Conservation (phyloP, 257 asterid species). For the Rubia yunnanensis region DNA sequence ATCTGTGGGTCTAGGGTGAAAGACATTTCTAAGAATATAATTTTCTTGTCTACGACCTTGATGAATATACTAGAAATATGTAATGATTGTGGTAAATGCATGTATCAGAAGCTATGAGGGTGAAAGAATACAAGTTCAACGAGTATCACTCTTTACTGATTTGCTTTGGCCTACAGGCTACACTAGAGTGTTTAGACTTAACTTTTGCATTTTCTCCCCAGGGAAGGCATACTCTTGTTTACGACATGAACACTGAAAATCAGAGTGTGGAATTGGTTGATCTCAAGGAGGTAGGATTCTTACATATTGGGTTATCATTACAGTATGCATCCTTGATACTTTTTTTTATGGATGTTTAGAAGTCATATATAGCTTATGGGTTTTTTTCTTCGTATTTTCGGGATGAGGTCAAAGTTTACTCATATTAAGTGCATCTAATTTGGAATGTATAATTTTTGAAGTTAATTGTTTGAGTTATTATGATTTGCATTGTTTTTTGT, state of each 20-base stretch:
- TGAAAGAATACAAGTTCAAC: too few species aligned
- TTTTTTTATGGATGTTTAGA: background rate
- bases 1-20: background rate
- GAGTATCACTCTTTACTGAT: background rate
- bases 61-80: too few species aligned
- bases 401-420: background rate
- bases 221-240: constrained; percentile 91
- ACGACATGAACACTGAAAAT: constrained; percentile 63
- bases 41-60: background rate
- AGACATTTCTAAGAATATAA: background rate
- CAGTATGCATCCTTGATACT: background rate
- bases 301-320: background rate
- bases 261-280: constrained; percentile 80
- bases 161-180: background rate
- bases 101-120: background rate
- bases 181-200: background rate
- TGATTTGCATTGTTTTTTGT: background rate
- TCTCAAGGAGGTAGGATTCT: constrained; percentile 67
- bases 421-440: background rate
- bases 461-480: background rate
- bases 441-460: background rate
- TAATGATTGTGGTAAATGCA: background rate
- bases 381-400: background rate
- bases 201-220: constrained; percentile 21
- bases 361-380: background rate